Evolutionary conservation across 805 yeast genomes (phyloP).

Genomic region (Yamadazyma laniorum): DNA sequence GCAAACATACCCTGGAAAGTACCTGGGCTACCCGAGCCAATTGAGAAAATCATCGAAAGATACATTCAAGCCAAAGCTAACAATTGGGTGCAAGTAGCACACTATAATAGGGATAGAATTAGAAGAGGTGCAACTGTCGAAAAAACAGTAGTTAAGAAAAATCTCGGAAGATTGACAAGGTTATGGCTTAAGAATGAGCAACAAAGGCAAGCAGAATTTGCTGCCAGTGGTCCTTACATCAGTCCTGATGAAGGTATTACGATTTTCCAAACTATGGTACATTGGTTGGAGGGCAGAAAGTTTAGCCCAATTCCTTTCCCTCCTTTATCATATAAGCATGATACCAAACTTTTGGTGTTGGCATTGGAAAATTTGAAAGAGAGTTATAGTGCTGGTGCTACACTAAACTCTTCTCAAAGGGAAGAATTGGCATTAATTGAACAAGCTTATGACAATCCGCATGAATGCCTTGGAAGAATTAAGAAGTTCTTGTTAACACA

Average conservation of each 20-base stretch:
- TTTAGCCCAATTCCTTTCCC: slow-evolving; percentile 93
- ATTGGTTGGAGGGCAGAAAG: slow-evolving; percentile 83
- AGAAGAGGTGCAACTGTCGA: slow-evolving; percentile 89
- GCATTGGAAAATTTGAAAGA: slow-evolving; percentile 90
- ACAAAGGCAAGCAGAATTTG: slow-evolving; percentile 75
- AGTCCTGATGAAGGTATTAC: slow-evolving; percentile 86
- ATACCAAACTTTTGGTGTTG: slow-evolving; percentile 81
- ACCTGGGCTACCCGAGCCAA: slow-evolving; percentile 91
- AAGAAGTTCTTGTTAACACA: slow-evolving; percentile 82
- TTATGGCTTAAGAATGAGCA: slow-evolving; percentile 93
- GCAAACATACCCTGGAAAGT: slow-evolving; percentile 98
- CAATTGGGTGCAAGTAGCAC: slow-evolving; percentile 94
- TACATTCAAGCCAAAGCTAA: slow-evolving; percentile 95
- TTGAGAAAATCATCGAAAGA: slow-evolving; percentile 80
- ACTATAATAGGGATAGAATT: slow-evolving; percentile 85
- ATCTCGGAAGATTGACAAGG: slow-evolving; percentile 86
- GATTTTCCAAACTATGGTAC: slow-evolving; percentile 81
- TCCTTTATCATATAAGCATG: slow-evolving; percentile 87
- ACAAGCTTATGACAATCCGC: slow-evolving; percentile 96
- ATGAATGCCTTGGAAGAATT: slow-evolving; percentile 81
- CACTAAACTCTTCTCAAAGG: slow-evolving; percentile 82
- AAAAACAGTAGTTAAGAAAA: slow-evolving; percentile 90
- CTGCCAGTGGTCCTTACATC: slow-evolving; percentile 83
- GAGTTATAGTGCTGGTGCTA: slow-evolving; percentile 59
- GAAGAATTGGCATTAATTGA: slow-evolving; percentile 93